Conservation (phyloP, 2,329 filamentous ascomycete species). For the Fusarium piperis region DNA sequence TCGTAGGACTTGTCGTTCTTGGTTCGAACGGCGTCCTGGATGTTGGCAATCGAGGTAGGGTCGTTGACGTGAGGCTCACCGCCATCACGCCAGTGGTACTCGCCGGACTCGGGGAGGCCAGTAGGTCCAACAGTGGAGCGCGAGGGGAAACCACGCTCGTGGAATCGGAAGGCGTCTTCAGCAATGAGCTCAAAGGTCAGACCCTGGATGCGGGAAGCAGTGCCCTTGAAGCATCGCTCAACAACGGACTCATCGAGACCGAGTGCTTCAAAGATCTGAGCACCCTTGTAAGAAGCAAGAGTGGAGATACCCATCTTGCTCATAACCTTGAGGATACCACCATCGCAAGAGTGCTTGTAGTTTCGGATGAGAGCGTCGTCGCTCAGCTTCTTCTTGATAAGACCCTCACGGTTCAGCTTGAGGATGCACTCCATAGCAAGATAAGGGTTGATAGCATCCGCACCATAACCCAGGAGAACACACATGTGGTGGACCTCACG, state of each 20-base stretch:
- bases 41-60: conserved; percentile 92
- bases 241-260: conserved; percentile 93
- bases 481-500: conserved; percentile 99
- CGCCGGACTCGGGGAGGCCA: conserved; percentile 89
- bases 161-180: conserved; percentile 92
- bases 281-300: conserved; percentile 94
- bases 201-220: conserved; percentile 92
- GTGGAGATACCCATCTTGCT: conserved; percentile 99
- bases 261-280: conserved; percentile 96
- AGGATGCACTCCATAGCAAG: conserved; percentile 95
- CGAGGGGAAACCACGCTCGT: conserved; percentile 91
- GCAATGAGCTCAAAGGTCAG: conserved; percentile 94
- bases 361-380: conserved; percentile 89
- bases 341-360: conserved; percentile 96
- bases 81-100: conserved; percentile 98
- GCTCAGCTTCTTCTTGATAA: conserved; percentile 89
- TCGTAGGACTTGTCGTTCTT: conserved; percentile 99
- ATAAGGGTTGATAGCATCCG: conserved; percentile 93
- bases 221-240: conserved; percentile 93
- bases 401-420: conserved; percentile 92
- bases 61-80: conserved; percentile 97
- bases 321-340: conserved; percentile 98
- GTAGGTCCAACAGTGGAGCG: conserved; percentile 79
- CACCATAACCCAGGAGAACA: conserved; percentile 95
- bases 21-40: conserved; percentile 93